Conservation (phyloP, 2,329 filamentous ascomycete genomes). For the Hypoxylon sp. region DNA sequence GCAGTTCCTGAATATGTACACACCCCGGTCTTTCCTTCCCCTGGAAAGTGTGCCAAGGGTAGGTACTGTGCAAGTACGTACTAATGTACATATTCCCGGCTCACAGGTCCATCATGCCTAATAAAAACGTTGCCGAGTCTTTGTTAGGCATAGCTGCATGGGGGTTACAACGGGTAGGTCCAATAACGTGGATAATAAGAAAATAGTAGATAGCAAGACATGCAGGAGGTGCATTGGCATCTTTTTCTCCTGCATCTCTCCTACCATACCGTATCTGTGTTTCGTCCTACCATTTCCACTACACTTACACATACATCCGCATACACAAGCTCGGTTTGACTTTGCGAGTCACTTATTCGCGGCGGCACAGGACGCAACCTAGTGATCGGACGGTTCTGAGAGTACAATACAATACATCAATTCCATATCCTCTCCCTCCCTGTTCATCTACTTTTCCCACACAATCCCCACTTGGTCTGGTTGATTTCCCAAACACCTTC, state of each 20-base stretch:
- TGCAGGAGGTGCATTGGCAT: slow-evolving; percentile 39
- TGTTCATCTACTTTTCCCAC: slow-evolving; percentile 26
- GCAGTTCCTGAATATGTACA: slow-evolving; percentile 35
- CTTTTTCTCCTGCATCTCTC: slow-evolving; percentile 37
- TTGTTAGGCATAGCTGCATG: slow-evolving; percentile 50
- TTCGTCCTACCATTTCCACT: slow-evolving; percentile 35
- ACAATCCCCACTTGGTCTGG: slow-evolving; percentile 31
- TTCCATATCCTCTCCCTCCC: slow-evolving; percentile 22
- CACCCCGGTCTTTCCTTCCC: slow-evolving; percentile 1
- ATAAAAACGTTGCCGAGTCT: slow-evolving; percentile 46
- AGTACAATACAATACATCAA: slow-evolving; percentile 43
- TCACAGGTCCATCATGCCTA: slow-evolving; percentile 46
- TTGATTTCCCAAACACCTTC: slow-evolving; percentile 13
- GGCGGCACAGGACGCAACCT: slow-evolving; percentile 39
- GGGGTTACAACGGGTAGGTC: slow-evolving; percentile 43
- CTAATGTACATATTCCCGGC: slow-evolving; percentile 39
- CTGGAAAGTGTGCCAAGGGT: neutral
- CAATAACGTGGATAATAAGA: slow-evolving; percentile 48
- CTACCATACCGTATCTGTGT: slow-evolving; percentile 33
- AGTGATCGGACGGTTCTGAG: slow-evolving; percentile 38
- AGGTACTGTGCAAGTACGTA: slow-evolving; percentile 1
- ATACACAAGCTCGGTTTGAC: slow-evolving; percentile 38
- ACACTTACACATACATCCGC: slow-evolving; percentile 24
- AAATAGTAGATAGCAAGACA: slow-evolving; percentile 42
- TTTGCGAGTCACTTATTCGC: slow-evolving; percentile 35